phyloP scores from a whole-genome alignment of 768 basidiomycete species.

The Chalciporus chontae region DNA sequence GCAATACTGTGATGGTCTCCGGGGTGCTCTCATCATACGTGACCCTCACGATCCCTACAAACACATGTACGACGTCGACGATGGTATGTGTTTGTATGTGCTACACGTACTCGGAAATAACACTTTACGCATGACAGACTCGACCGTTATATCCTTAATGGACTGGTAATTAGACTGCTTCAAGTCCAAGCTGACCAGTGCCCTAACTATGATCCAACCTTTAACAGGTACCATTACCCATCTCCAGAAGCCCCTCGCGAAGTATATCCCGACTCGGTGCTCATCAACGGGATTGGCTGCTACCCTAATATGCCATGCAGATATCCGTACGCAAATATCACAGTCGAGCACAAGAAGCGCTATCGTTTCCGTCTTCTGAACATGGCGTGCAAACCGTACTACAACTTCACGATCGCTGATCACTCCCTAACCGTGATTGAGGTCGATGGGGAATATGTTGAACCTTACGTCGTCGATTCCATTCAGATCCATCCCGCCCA shows the following conservation, averaged over 20 bases:
- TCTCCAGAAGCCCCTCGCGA: conserved; percentile 5
- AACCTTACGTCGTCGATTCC: conserved; percentile 38
- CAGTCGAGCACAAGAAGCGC: conserved; percentile 30
- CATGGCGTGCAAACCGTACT: conserved; percentile 34
- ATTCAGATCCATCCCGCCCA: conserved; percentile 38
- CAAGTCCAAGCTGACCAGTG: not conserved
- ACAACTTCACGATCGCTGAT: conserved; percentile 23
- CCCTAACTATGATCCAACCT: not conserved
- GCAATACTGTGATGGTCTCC: conserved; percentile 39
- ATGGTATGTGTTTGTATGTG: conserved; percentile 12
- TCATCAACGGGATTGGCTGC: conserved; percentile 42
- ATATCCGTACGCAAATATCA: conserved; percentile 29
- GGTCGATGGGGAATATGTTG: conserved; percentile 39
- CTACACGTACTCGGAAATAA: not conserved
- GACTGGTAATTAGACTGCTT: conserved; percentile 14
- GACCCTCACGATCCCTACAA: conserved; percentile 29
- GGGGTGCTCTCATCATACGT: conserved; percentile 44
- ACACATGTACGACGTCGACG: conserved; percentile 17
- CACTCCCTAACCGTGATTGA: conserved; percentile 37
- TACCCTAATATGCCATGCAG: conserved; percentile 18
- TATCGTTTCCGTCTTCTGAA: conserved; percentile 40
- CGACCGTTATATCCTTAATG: conserved; percentile 31
- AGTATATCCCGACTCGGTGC: conserved; percentile 30
- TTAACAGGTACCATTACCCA: conserved; percentile 18
- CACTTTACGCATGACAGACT: not conserved